These are phyloP conservation scores for Exsudoporus frostii DNA, from an alignment of 768 basidiomycete species.

Conservation along the genomic window DNA sequence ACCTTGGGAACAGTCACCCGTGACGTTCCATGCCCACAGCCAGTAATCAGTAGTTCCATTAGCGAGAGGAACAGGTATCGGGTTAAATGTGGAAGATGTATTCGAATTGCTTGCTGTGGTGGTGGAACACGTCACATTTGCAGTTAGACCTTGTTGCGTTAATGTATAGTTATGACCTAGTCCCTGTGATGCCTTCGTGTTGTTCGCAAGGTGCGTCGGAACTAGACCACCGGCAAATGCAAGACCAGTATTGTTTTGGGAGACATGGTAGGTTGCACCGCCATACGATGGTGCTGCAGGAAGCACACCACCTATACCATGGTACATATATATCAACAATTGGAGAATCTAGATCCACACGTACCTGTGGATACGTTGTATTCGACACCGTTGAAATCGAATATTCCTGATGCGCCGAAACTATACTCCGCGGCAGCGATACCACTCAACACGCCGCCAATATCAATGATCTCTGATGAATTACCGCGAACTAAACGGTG, in stretches of 20 bases:
- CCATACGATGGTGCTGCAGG: background rate
- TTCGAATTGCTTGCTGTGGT: background rate
- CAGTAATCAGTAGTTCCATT: conserved; percentile 3
- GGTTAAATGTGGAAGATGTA: background rate
- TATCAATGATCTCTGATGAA: conserved; percentile 9
- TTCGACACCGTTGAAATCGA: conserved; percentile 15
- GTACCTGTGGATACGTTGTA: conserved; percentile 18
- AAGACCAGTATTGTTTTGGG: background rate
- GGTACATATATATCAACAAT: background rate
- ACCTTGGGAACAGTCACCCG: background rate
- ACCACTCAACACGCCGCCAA: conserved; percentile 12
- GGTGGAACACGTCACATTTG: conserved; percentile 4
- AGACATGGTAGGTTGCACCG: background rate
- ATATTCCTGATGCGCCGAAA: conserved; percentile 4
- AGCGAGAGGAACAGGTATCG: background rate
- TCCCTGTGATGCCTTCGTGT: background rate
- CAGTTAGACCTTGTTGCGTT: conserved; percentile 20
- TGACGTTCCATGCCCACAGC: conserved; percentile 6
- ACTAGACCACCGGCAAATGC: conserved; percentile 1
- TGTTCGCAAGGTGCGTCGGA: background rate
- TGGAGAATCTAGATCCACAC: background rate
- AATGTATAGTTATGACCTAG: background rate
- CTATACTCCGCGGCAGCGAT: conserved; percentile 11
- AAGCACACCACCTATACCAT: conserved; percentile 8
- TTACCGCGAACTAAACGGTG: conserved; percentile 7